Conservation (phyloP, 148 eudicot genomes). For the Chenopodium formosanum region DNA sequence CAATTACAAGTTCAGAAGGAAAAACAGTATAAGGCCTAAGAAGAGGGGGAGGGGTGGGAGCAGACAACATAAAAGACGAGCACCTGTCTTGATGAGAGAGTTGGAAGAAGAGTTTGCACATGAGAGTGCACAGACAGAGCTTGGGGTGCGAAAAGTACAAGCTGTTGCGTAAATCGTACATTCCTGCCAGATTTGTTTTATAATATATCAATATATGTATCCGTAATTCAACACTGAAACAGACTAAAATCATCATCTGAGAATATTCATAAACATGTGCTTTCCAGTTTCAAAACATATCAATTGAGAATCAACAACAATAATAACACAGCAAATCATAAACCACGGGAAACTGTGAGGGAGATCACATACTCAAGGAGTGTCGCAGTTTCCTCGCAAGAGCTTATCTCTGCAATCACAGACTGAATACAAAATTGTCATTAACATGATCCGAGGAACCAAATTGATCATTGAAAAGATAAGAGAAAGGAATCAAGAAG, state of each 20-base stretch:
- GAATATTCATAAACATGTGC: background rate
- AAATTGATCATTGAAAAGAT: background rate
- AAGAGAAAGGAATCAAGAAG: background rate
- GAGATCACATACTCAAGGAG: conserved; percentile 76
- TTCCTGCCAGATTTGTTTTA: conserved; percentile 51
- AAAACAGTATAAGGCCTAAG: background rate
- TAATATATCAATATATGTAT: conserved; percentile 22
- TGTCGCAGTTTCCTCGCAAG: conserved; percentile 80
- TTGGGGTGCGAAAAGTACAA: conserved; percentile 94
- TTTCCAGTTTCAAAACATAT: no score
- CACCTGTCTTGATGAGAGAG: conserved; percentile 97
- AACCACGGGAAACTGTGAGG: conserved; percentile 8
- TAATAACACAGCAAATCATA: background rate
- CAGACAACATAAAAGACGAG: conserved; percentile 5
- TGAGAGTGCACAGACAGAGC: conserved; percentile 93
- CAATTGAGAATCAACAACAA: background rate
- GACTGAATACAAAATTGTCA: conserved; percentile 51
- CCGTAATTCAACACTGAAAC: background rate
- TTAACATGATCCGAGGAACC: conserved; percentile 11
- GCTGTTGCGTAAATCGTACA: conserved; percentile 94
- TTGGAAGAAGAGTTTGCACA: conserved; percentile 87
- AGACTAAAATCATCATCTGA: no score
- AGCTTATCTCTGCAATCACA: conserved; percentile 94
- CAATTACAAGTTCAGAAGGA: background rate
- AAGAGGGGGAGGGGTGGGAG: background rate